Base-by-base conservation (phyloP, 768 basidiomycete genomes). In the Amanita rubescens region DNA sequence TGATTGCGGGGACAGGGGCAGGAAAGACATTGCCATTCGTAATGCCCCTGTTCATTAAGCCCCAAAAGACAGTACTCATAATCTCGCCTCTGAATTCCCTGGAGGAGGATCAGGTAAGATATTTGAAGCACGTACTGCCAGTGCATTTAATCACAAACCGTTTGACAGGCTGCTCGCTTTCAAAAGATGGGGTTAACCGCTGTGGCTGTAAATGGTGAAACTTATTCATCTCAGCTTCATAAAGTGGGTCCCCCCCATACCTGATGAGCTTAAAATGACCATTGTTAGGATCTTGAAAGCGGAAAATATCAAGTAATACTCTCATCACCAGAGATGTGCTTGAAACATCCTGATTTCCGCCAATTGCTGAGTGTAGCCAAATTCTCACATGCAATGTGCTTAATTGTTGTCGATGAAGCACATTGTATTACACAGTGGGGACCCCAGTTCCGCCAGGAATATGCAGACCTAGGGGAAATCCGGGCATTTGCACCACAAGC, bases 1-100 rank as follows among this genome's bases (percentile, higher is more conserved):
- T 71, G 0, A 65, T 73, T 33, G 68, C 69, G n/a, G 70, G 67
- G 19, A 71, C 68, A 11, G 68, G 69, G 3, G 56, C 63, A 0
- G 69, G 71, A 19, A 72, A 73, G 53, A 71, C 71, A 1, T 67
- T 72, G 25, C 69, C 70, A 0, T 73, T 71, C 53, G 59, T 67
- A 53, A 56, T 71, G 59, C 67, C 65, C 0, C 47, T 68, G 3
- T 53, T 71, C 9, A 24, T 64, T 6, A 45, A 68, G 39, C 30
- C 17, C 1, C 41, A 60, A 1, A 67, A 63, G 44, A 60, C 56
- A 34, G 27, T 30, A 3, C 27, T 30, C 27, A 8, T 30, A 8
- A 30, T 30, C 8, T 30, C 27, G 8, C 27, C 27, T 8, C 8
- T 30, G 27, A 30, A 30, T 30, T 3, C 27, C 3, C 27, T 30